These are phyloP conservation scores for Nepenthes mirabilis DNA, from an alignment of 148 eudicot genomes.

Conservation along the genomic window DNA sequence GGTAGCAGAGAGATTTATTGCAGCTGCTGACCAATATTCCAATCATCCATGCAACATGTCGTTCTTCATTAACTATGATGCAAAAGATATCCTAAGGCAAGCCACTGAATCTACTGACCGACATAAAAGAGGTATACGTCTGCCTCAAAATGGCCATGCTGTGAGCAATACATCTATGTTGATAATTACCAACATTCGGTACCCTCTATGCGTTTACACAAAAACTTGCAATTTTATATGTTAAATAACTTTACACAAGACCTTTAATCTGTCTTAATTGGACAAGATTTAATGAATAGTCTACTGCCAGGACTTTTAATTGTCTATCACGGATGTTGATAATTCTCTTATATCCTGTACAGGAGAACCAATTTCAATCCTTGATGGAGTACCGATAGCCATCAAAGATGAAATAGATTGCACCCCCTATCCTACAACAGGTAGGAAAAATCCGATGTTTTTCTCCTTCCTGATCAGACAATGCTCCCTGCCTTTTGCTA, in stretches of 20 bases:
- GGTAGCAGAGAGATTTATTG: slow-evolving; percentile 63
- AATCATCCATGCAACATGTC: slow-evolving; percentile 48
- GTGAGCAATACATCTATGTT: not conserved
- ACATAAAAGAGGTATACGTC: slow-evolving; percentile 38
- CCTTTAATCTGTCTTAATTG: not conserved
- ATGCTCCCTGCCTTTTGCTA: not conserved
- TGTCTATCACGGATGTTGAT: not conserved
- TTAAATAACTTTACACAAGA: not conserved
- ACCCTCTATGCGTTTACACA: not conserved
- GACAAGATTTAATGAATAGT: not conserved
- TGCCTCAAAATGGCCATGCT: not conserved
- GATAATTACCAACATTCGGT: not conserved
- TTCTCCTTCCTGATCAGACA: not conserved
- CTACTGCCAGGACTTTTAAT: not conserved
- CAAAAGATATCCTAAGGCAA: slow-evolving; percentile 50
- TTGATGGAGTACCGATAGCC: slow-evolving; percentile 91
- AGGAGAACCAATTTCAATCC: slow-evolving; percentile 79
- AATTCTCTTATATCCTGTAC: slow-evolving; percentile 1
- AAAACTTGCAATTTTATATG: not conserved
- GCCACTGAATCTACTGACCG: slow-evolving; percentile 77
- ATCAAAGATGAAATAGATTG: slow-evolving; percentile 97
- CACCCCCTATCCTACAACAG: slow-evolving; percentile 92
- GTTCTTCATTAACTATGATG: slow-evolving; percentile 61
- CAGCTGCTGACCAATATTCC: slow-evolving; percentile 40
- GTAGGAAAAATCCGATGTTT: slow-evolving; percentile 12